Conservation (phyloP, 208 protist species). For the Crithidia expoeki region DNA sequence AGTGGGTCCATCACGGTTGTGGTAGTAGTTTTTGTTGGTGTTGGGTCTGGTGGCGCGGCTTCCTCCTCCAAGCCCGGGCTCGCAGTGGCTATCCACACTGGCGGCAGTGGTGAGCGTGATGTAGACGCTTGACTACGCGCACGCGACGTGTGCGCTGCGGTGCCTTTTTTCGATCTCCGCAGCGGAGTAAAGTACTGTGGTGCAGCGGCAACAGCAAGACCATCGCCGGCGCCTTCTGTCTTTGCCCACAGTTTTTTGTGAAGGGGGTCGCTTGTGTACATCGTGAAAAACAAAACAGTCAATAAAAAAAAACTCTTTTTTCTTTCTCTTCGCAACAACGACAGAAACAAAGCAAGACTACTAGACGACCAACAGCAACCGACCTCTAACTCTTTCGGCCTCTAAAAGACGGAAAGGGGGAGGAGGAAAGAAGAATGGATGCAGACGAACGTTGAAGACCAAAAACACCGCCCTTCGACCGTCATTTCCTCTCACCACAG, state of each 20-base stretch:
- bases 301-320: background rate
- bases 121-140: background rate
- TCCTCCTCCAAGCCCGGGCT: slow-evolving; percentile 6
- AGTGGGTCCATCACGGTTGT: slow-evolving; percentile 71
- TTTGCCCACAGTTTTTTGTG: slow-evolving; percentile 10
- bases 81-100: background rate
- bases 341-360: too few relatives aligned
- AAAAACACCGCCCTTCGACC: too few relatives aligned
- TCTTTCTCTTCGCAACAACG: too few relatives aligned
- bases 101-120: background rate
- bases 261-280: slow-evolving; percentile 23
- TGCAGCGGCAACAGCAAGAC: background rate
- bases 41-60: background rate
- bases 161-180: background rate
- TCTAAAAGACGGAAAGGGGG: too few relatives aligned
- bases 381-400: too few relatives aligned
- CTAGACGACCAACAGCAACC: too few relatives aligned
- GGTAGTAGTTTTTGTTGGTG: too few relatives aligned
- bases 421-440: too few relatives aligned
- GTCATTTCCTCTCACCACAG: too few relatives aligned
- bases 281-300: slow-evolving; percentile 1
- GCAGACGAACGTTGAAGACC: too few relatives aligned
- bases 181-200: slow-evolving; percentile 10
- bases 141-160: slow-evolving; percentile 2
- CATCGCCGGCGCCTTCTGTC: background rate